Evolutionary conservation across 306 rosid genomes (phyloP), one percentile per base, ranked within the genome.

Genomic region (Glycyrrhiza uralensis): DNA sequence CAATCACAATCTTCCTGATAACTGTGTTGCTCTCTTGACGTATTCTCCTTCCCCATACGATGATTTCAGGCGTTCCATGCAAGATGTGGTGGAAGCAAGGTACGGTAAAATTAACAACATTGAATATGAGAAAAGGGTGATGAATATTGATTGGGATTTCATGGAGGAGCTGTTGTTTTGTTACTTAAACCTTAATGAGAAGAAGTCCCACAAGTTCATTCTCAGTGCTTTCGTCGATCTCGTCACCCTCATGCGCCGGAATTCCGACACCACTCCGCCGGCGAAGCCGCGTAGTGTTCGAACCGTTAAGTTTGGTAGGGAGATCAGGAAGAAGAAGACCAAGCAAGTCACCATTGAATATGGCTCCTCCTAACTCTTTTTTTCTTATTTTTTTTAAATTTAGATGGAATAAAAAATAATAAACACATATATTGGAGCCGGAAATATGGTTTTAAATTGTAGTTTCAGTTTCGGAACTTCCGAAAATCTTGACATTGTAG

Each of bases 151-250:
- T 14, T 93, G 98, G 98, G 86, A 81, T 28, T 90, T 90, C 85
- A 81, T 90, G 97, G 93, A 90, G 22, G 96, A 93, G 64, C 80
- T 90, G 4, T 67, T 93, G 76, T 76, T 90, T 22, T 49, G 78
- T 29, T 90, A 82, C 46, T 75, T 93, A 0, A 88, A 82, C 28
- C 61, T 90, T 0, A 93, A 93, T 45, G 86, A 90, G 17, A 90
- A 88, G 41, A 90, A 81, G 41, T 84, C 86, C 3, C 77, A 84
- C 46, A 86, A 78, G 75, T 88, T 69, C 68, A 84, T 93, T 15
- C 78, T 93, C 2, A 75, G 79, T 44, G 97, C 98, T 14, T 93
- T 85, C 54, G 90, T 84, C 2, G 98, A 93, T 75, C 67, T 90
- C 74, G 30, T 86, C 42, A 77, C 83, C 10, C 57, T 26, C 42